phyloP scores from a whole-genome alignment of 1,139 yeast genomes.

The Geotrichum australiense region DNA sequence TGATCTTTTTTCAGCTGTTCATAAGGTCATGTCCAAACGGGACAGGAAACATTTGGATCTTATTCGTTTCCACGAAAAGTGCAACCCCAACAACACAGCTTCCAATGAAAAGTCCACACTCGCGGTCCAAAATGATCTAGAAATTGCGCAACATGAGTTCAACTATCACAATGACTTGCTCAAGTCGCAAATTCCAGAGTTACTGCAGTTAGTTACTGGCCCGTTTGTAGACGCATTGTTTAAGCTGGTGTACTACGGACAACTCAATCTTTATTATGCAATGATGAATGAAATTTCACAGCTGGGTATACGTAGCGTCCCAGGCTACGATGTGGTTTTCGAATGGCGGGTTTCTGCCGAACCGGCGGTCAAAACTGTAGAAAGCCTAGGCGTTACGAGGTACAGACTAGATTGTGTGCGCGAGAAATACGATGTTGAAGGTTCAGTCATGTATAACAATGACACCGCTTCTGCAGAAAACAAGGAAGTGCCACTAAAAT shows the following conservation, averaged over 20 bases:
- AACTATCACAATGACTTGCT: constrained; percentile 92
- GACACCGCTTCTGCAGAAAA: no score
- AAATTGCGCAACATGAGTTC: constrained; percentile 88
- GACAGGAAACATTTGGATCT: constrained; percentile 91
- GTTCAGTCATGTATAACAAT: no score
- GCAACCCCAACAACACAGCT: constrained; percentile 44
- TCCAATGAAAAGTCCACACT: constrained; percentile 84
- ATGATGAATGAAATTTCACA: constrained; percentile 75
- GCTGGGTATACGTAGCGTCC: neutral
- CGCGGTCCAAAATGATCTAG: constrained; percentile 80
- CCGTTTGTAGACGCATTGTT: constrained; percentile 89
- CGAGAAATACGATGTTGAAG: constrained; percentile 50
- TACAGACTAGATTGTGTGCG: constrained; percentile 86
- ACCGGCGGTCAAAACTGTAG: constrained; percentile 79
- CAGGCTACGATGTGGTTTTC: constrained; percentile 55
- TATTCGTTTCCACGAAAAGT: constrained; percentile 45
- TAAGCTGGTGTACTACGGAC: constrained; percentile 94
- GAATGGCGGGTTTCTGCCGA: constrained; percentile 46
- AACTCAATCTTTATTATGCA: constrained; percentile 90
- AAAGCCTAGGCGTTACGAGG: constrained; percentile 77
- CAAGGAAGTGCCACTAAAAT: no score
- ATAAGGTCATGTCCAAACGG: constrained; percentile 92
- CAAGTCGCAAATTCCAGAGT: constrained; percentile 78
- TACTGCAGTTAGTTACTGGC: constrained; percentile 72
- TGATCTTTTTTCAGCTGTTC: constrained; percentile 67